Percentiles rank a stretch among this genome's conserved stretches.
These are phyloP conservation scores for Hyaloscypha bicolor DNA, from an alignment of 495 filamentous ascomycete species.

Conservation along the genomic window DNA sequence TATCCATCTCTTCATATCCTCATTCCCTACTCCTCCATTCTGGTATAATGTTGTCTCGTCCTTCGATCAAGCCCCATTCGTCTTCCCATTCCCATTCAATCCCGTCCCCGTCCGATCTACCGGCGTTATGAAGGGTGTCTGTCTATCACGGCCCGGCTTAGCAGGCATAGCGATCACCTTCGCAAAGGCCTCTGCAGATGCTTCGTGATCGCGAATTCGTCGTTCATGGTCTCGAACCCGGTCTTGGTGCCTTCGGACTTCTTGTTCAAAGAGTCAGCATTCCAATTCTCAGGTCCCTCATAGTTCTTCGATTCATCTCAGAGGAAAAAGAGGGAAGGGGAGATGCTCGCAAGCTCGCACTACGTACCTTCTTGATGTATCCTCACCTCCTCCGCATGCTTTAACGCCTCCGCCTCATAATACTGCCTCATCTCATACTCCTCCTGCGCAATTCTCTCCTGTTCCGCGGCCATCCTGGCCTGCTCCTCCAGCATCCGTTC, in stretches of 20 bases:
- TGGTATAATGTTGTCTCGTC: neutral
- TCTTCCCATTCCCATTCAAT: constrained; percentile 4
- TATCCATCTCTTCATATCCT: neutral
- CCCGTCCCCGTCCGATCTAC: neutral
- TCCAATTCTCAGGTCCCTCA: no score
- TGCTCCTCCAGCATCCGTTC: constrained; percentile 45
- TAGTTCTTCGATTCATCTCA: no score
- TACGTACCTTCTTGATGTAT: constrained; percentile 26
- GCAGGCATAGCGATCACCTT: constrained; percentile 33
- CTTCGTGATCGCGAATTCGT: constrained; percentile 30
- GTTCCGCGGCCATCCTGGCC: constrained; percentile 43
- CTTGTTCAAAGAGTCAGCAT: constrained; percentile 5
- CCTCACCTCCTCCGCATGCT: constrained; percentile 45
- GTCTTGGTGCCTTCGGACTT: constrained; percentile 29
- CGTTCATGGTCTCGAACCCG: constrained; percentile 27
- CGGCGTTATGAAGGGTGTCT: constrained; percentile 24
- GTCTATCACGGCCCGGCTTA: constrained; percentile 26
- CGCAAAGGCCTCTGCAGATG: constrained; percentile 29
- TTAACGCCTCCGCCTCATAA: constrained; percentile 38
- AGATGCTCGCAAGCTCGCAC: neutral
- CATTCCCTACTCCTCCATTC: neutral
- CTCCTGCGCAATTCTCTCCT: constrained; percentile 46
- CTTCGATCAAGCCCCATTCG: neutral
- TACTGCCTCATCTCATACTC: constrained; percentile 46
- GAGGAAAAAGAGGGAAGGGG: neutral